Percentiles rank a stretch among this genome's conserved stretches.
phyloP scores from a whole-genome alignment of 2,329 filamentous ascomycete genomes.

The Celoporthe dispersa region DNA sequence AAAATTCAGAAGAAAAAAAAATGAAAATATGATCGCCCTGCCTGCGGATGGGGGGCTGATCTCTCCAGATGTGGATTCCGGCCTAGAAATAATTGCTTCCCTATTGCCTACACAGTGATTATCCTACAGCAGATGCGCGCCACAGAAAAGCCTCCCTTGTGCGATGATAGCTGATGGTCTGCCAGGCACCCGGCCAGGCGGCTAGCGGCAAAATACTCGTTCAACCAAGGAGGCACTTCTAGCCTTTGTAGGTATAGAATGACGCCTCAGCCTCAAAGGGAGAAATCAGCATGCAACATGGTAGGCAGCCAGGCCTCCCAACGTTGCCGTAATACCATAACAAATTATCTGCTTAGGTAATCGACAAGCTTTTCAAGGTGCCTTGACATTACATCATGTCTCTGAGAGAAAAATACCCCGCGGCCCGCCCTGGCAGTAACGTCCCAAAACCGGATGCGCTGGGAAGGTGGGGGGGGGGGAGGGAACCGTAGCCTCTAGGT shows the following conservation, averaged over 20 bases:
- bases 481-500: background rate
- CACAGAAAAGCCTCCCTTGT: background rate
- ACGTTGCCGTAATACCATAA: background rate
- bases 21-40: background rate
- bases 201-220: background rate
- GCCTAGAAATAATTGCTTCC: background rate
- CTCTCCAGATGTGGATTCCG: background rate
- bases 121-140: background rate
- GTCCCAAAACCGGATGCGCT: slow-evolving; percentile 1
- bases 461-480: too few relatives aligned
- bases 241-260: background rate
- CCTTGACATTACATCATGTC: slow-evolving; percentile 8
- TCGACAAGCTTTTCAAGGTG: slow-evolving; percentile 2
- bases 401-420: background rate
- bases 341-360: slow-evolving; percentile 8
- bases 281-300: background rate
- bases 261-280: slow-evolving; percentile 3
- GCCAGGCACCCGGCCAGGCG: background rate
- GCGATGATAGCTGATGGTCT: background rate
- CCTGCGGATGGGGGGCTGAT: background rate
- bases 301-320: background rate
- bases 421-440: slow-evolving; percentile 3
- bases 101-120: too few relatives aligned
- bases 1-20: background rate
- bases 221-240: background rate